Conservation (phyloP, 148 eudicot genomes). For the Bassia scoparia region DNA sequence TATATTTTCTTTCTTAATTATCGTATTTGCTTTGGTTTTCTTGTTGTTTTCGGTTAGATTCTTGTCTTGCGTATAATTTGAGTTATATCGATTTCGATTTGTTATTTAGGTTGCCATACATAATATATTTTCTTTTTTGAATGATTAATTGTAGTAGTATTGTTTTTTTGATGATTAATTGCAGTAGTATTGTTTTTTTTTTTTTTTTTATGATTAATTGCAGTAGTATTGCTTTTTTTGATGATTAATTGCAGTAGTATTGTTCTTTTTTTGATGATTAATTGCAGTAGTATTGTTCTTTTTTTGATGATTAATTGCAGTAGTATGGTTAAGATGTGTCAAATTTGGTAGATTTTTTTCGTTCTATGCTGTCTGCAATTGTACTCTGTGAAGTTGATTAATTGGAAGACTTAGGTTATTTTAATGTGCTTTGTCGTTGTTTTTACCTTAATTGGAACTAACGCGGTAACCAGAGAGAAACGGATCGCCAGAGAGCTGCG, state of each 20-base stretch:
- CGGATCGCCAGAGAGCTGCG: slow-evolving; percentile 32
- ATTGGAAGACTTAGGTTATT: not conserved
- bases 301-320: not conserved
- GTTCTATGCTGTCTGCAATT: not conserved
- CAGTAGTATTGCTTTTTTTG: not conserved
- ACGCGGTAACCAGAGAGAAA: slow-evolving; percentile 41
- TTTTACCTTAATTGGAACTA: slow-evolving; percentile 13
- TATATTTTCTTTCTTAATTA: not conserved
- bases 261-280: not conserved
- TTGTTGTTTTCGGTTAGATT: not conserved
- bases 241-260: no score
- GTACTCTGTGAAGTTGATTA: not conserved
- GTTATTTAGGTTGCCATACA: not conserved
- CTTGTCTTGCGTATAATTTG: not conserved
- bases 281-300: not conserved
- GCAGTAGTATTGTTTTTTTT: not conserved
- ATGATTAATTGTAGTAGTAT: no score
- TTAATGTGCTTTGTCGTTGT: not conserved
- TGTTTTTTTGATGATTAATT: not conserved
- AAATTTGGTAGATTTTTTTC: not conserved
- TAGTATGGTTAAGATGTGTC: not conserved
- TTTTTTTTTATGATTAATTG: not conserved
- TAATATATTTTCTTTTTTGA: not conserved
- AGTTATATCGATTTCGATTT: not conserved
- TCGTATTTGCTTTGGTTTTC: not conserved